Evolutionary conservation across 768 basidiomycete genomes (phyloP).

Genomic region (Suillus luteus): DNA sequence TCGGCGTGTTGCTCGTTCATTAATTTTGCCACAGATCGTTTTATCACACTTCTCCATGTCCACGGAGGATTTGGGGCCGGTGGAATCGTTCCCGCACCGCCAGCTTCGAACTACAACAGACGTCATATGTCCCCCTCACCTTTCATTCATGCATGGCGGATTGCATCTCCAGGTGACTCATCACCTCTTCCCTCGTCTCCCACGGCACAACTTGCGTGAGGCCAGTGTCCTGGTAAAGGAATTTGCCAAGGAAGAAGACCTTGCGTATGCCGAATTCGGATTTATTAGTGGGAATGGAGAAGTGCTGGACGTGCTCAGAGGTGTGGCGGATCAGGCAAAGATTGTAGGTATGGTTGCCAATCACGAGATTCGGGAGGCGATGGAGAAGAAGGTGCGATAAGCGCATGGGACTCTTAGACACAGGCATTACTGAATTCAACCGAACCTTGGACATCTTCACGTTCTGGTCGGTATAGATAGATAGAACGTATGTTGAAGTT

Average conservation of each 20-base stretch:
- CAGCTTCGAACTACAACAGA: constrained; percentile 98
- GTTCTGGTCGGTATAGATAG: constrained; percentile 1
- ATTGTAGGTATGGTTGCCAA: constrained; percentile 83
- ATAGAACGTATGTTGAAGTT: constrained; percentile 16
- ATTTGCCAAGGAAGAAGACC: constrained; percentile 81
- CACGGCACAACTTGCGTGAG: constrained; percentile 85
- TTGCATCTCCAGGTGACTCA: constrained; percentile 97
- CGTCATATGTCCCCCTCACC: constrained; percentile 80
- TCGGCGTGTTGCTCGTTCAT: background rate
- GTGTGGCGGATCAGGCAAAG: constrained; percentile 86
- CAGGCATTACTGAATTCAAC: constrained; percentile 2
- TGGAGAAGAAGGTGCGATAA: constrained; percentile 46
- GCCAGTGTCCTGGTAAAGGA: constrained; percentile 86
- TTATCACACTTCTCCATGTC: constrained; percentile 98
- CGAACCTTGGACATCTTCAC: constrained; percentile 11
- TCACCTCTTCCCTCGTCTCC: constrained; percentile 93
- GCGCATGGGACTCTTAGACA: background rate
- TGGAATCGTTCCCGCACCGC: constrained; percentile 89
- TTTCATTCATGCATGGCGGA: constrained; percentile 95
- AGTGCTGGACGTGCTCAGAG: constrained; percentile 77
- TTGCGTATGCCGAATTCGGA: constrained; percentile 90
- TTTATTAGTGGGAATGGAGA: constrained; percentile 85
- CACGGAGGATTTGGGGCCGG: constrained; percentile 85
- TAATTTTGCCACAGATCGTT: constrained; percentile 62
- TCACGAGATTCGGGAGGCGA: constrained; percentile 65